Base-by-base conservation (phyloP, 139 green algal genomes). In the Micractinium conductrix region DNA sequence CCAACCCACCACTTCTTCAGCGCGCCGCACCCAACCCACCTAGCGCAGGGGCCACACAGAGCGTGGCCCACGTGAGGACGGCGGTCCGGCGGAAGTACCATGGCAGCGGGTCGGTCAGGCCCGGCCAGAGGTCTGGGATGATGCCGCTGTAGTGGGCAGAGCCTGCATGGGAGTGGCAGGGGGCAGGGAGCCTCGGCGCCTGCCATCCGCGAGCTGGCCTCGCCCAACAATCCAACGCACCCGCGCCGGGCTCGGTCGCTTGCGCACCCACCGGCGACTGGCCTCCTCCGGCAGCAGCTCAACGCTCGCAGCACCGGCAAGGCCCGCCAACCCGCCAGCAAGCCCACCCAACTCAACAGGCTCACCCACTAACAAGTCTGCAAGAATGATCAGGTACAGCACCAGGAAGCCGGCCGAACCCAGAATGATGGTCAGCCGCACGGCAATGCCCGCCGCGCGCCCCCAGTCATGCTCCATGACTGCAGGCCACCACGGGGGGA, bases 401-500 rank as follows among this genome's bases (percentile, higher is more conserved):
- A 74, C 65, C 62, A 88, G 37, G 65, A 88, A 74, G 53, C 67
- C 75, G 48, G 84, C 43, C 26, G 19, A 44, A 24, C 72, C 78
- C 4, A 62, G 37, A 16, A 83, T 43, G 14, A 83, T 74, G 62
- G 78, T 63, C 30, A 60, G 55, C 19, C 62, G 78, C 30, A 84
- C 88, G 40, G 62, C 88, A 76, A 26, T 68, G 40, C 62, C 88
- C 82, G 43, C 85, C 85, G 22, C 37, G 28, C 45, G 60, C 44
- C 79, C 73, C 81, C 43, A 91, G 37, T 44, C 80, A 53, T 26
- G 75, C 28, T 62, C 73, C 62, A 82, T 84, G 63, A 53, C 82
- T 19, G 44, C 53, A 62, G 24, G n/a, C n/a, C n/a, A n/a, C n/a
- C n/a, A n/a, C n/a, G n/a, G n/a, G n/a, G n/a, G n/a, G n/a, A n/a